A percentile compares a stretch with the other conserved stretches of the same genome.
phyloP scores from a whole-genome alignment of 208 protist genomes.

The Trypanosoma lewisi region DNA sequence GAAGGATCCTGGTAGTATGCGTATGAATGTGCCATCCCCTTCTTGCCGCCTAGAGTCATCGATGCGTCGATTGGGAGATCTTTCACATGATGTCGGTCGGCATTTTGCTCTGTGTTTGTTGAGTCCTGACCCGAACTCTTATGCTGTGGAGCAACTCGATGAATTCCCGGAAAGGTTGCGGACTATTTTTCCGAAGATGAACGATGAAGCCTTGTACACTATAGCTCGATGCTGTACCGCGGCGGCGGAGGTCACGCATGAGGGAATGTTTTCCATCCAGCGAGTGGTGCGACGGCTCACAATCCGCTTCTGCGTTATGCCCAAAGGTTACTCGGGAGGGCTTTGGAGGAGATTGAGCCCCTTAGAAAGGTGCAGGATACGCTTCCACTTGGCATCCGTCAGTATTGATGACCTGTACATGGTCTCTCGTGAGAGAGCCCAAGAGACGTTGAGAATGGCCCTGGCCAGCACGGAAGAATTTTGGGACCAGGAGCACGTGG shows the following conservation, averaged over 20 bases:
- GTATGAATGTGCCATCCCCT: not conserved
- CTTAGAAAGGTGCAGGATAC: conserved; percentile 7
- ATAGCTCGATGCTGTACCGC: conserved; percentile 7
- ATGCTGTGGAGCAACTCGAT: conserved; percentile 1
- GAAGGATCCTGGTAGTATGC: not conserved
- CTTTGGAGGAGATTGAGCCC: conserved; percentile 10
- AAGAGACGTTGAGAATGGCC: not conserved
- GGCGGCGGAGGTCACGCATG: not conserved
- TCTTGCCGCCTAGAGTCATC: conserved; percentile 5
- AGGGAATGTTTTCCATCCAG: conserved; percentile 4
- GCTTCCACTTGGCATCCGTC: not conserved
- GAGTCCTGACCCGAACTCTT: not conserved
- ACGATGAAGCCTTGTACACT: not conserved
- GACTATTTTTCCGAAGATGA: conserved; percentile 1
- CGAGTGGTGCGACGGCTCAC: conserved; percentile 4
- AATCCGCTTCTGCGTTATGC: conserved; percentile 10
- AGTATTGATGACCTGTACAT: not conserved
- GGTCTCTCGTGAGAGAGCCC: not conserved
- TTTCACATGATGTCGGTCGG: conserved; percentile 4
- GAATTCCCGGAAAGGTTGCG: not conserved
- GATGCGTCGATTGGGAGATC: conserved; percentile 1
- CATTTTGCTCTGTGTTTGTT: conserved; percentile 3
- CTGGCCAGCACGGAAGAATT: conserved; percentile 1
- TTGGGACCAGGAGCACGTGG: conserved; percentile 13
- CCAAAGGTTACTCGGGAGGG: conserved; percentile 1